These are phyloP conservation scores for Stentor roeselii DNA, from an alignment of 73 alveolate species.

Conservation along the genomic window DNA sequence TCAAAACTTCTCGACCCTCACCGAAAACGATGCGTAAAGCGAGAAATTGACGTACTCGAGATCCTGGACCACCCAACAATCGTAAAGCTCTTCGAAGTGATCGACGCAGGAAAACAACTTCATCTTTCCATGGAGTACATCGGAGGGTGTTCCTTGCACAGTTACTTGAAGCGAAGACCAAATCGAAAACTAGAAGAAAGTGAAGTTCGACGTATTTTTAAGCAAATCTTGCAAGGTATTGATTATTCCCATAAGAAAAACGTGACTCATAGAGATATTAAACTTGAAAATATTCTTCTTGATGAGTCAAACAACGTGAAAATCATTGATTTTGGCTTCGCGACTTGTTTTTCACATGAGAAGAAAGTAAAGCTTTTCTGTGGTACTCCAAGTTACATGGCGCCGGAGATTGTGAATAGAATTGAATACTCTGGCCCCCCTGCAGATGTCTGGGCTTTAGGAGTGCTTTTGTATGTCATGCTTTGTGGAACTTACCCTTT, in stretches of 20 bases:
- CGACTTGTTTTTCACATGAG: too few species aligned
- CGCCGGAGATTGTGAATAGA: constrained; percentile 71
- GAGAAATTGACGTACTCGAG: constrained; percentile 54
- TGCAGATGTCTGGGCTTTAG: constrained; percentile 16
- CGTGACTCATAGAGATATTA: constrained; percentile 39
- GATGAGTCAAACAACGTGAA: constrained; percentile 38
- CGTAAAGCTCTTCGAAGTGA: constrained; percentile 80
- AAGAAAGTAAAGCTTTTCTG: constrained; percentile 49
- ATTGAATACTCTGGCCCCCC: constrained; percentile 5
- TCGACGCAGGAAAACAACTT: constrained; percentile 79
- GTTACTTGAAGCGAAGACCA: constrained; percentile 48
- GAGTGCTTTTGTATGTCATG: background rate
- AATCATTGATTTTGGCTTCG: too few species aligned
- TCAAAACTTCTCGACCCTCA: constrained; percentile 47
- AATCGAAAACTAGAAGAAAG: constrained; percentile 50
- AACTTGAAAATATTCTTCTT: constrained; percentile 35
- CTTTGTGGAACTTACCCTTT: constrained; percentile 10
- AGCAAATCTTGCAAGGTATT: constrained; percentile 43
- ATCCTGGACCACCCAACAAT: constrained; percentile 65
- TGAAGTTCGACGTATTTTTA: constrained; percentile 46
- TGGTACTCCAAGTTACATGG: constrained; percentile 92
- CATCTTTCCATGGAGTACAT: constrained; percentile 50
- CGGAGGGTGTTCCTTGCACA: constrained; percentile 52
- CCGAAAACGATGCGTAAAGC: constrained; percentile 38
- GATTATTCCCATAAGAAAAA: constrained; percentile 44